These are phyloP conservation scores for Boletus speciosus DNA, from an alignment of 768 basidiomycete species.

Conservation along the genomic window DNA sequence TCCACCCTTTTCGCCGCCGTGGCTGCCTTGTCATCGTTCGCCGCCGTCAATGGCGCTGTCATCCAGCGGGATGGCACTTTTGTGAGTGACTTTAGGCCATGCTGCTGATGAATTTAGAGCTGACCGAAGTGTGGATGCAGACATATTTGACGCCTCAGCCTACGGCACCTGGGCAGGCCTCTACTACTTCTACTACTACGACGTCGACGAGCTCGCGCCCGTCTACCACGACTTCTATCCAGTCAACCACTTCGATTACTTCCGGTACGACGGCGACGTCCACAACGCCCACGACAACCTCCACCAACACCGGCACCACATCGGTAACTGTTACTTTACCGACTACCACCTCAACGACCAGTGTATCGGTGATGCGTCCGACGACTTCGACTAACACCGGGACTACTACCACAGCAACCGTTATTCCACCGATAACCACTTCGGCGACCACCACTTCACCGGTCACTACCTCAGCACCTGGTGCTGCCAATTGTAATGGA, in stretches of 20 bases:
- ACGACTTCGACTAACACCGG: background rate
- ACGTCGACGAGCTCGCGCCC: too few relatives aligned
- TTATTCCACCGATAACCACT: background rate
- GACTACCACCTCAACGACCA: background rate
- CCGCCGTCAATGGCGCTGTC: conserved; percentile 14
- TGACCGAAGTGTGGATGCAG: background rate
- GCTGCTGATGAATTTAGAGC: fast-evolving
- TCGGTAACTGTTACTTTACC: background rate
- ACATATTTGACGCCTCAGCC: conserved; percentile 11
- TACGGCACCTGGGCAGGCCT: background rate
- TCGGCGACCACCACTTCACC: background rate
- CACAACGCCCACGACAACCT: background rate
- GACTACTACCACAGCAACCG: background rate
- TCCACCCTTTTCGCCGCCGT: conserved; percentile 7
- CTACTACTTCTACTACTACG: background rate
- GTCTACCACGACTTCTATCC: background rate
- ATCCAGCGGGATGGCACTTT: conserved; percentile 13
- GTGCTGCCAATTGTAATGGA: conserved; percentile 9
- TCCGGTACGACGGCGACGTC: background rate
- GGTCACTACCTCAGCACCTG: background rate
- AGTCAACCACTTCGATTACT: background rate
- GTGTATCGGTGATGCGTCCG: background rate
- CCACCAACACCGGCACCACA: background rate
- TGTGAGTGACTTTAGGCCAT: conserved; percentile 6
- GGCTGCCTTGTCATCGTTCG: conserved; percentile 9